Evolutionary conservation across 805 yeast genomes (phyloP).

Genomic region (Candida xyloterini): DNA sequence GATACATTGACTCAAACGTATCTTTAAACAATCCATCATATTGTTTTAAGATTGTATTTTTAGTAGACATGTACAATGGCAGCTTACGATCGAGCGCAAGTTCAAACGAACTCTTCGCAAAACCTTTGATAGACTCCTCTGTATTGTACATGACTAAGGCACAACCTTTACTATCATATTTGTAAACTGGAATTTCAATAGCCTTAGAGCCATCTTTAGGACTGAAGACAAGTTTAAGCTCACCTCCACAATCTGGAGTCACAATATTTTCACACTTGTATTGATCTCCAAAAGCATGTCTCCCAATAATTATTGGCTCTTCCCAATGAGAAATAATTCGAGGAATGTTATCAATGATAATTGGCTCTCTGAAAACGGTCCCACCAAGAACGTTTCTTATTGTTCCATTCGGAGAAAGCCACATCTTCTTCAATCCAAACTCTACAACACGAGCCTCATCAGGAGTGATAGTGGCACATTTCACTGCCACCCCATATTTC

Average conservation of each 20-base stretch:
- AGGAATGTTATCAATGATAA: constrained; percentile 83
- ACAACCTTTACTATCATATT: constrained; percentile 72
- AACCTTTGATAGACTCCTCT: constrained; percentile 82
- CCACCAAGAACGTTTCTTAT: constrained; percentile 95
- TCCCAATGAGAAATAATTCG: constrained; percentile 90
- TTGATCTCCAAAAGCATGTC: constrained; percentile 97
- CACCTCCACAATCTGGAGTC: constrained; percentile 73
- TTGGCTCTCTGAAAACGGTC: constrained; percentile 95
- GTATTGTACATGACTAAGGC: constrained; percentile 96
- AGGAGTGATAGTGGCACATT: constrained; percentile 98
- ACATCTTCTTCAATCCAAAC: constrained; percentile 89
- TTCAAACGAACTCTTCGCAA: constrained; percentile 91
- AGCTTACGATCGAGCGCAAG: constrained; percentile 75
- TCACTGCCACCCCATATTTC: constrained; percentile 88
- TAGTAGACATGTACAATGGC: constrained; percentile 85
- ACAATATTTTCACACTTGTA: constrained; percentile 89
- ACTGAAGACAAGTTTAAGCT: constrained; percentile 70
- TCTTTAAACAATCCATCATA: constrained; percentile 97
- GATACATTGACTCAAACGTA: constrained; percentile 81
- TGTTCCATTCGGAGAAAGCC: constrained; percentile 97
- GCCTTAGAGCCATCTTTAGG: constrained; percentile 62
- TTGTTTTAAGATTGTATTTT: constrained; percentile 89
- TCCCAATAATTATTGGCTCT: constrained; percentile 92
- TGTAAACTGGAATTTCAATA: constrained; percentile 58
- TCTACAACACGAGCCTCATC: constrained; percentile 94